Base-by-base conservation (phyloP, 2,329 filamentous ascomycete species). In the Colletotrichum sp. region DNA sequence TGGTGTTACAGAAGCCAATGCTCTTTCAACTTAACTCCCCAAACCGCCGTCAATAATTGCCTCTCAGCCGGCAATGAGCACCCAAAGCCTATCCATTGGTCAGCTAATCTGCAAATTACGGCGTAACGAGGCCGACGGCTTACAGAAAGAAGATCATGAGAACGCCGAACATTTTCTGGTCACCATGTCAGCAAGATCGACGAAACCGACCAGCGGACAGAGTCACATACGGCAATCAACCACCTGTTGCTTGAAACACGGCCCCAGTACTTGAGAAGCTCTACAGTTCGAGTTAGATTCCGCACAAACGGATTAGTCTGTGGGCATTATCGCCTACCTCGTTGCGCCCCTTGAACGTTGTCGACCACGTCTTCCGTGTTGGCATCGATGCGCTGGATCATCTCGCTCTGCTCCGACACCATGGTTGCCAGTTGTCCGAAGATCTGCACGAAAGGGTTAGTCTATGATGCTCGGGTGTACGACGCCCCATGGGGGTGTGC, bases 301-400 rank as follows among this genome's bases (percentile, higher is more conserved):
- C 43, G 18, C 43, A 26, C 21, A 61, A 34, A 4, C 34, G n/a
- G 52, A n/a, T 8, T n/a, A 21, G 13, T 30, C 24, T n/a, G 14
- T 32, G 21, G 13, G 1, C 43, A n/a, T 48, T 21, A 16, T 26
- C 56, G 26, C 74, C 52, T 52, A 77, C 76, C 76, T 77, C 96
- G 90, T 83, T 99, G 97, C 7, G 97, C 97, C 21, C 97, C 97
- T 81, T 98, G 92, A n/a, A 99, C 96, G 80, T 99, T 99, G 81
- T 98, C 96, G 70, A 99, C 96, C 7, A 99, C 95, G 80, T 98
- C 96, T 82, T 99, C 97, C 2, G 96, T 98, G 84, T 98, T 98
- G 78, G 96, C 96, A 81, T 98, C 96, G 81, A 98, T 98, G 65
- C 96, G 90, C 85, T 98, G 95, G 78, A 99, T 98, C 94, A 98